Percentiles rank a stretch among this genome's conserved stretches.
Evolutionary conservation across 805 yeast species (phyloP).

Genomic region (Candida fluviatilis): DNA sequence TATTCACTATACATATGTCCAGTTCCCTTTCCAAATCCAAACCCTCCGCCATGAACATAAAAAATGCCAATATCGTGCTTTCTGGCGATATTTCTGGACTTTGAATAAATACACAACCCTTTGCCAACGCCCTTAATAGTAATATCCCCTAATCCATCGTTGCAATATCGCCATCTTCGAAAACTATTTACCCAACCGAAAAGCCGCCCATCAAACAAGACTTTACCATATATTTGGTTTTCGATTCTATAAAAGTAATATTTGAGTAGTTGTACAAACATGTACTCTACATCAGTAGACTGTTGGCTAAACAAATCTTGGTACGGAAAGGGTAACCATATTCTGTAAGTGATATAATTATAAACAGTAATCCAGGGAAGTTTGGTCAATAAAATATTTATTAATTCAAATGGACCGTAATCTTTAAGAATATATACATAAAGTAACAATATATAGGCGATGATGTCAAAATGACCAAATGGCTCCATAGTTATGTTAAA

Average conservation of each 20-base stretch:
- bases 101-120: slow-evolving; percentile 31
- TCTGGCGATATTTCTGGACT: slow-evolving; percentile 14
- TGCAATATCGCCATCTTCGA: slow-evolving; percentile 27
- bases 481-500: slow-evolving; percentile 8
- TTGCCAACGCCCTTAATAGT: slow-evolving; percentile 12
- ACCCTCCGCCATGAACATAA: slow-evolving; percentile 43
- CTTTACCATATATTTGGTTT: slow-evolving; percentile 1
- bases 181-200: slow-evolving; percentile 26
- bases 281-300: slow-evolving; percentile 12
- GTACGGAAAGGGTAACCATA: slow-evolving; percentile 9
- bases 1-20: slow-evolving; percentile 45
- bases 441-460: slow-evolving; percentile 17
- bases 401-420: slow-evolving; percentile 13
- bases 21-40: slow-evolving; percentile 19
- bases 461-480: slow-evolving; percentile 16
- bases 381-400: slow-evolving; percentile 14
- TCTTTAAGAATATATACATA: slow-evolving; percentile 19
- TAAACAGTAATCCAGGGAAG: slow-evolving; percentile 11
- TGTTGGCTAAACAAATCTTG: slow-evolving; percentile 24
- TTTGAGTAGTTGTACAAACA: slow-evolving; percentile 8
- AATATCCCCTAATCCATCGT: slow-evolving; percentile 31
- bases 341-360: slow-evolving; percentile 5
- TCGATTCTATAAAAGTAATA: slow-evolving; percentile 3
- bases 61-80: slow-evolving; percentile 38
- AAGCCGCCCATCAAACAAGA: slow-evolving; percentile 14